These are phyloP conservation scores for Skeletonema potamos DNA, from an alignment of 108 stramenopile species.

Conservation along the genomic window DNA sequence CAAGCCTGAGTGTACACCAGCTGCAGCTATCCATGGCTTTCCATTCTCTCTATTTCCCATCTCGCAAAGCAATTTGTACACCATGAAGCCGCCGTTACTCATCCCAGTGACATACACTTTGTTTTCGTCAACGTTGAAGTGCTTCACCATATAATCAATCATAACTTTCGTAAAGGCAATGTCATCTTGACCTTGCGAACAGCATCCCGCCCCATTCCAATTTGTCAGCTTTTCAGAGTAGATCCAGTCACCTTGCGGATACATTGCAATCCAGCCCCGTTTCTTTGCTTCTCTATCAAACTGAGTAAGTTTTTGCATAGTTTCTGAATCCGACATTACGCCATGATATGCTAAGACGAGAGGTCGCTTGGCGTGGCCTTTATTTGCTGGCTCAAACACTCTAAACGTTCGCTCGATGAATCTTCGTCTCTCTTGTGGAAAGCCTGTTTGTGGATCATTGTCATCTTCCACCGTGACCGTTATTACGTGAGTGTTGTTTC, in stretches of 20 bases:
- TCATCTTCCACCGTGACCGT: neutral
- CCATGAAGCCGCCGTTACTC: neutral
- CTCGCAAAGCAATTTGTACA: neutral
- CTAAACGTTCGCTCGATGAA: neutral
- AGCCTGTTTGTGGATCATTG: neutral
- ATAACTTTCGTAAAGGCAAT: neutral
- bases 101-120: neutral
- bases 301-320: neutral
- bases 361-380: neutral
- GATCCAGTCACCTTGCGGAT: neutral
- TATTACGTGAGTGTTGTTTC: neutral
- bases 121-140: neutral
- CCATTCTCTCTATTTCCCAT: neutral
- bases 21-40: neutral
- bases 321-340: neutral
- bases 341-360: neutral
- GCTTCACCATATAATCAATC: neutral
- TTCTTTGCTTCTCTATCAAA: neutral
- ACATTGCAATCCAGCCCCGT: neutral
- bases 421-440: neutral
- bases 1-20: neutral
- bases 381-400: neutral
- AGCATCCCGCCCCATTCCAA: constrained; percentile 4
- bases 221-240: neutral
- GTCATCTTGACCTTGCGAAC: neutral